phyloP scores from a whole-genome alignment of 352 stramenopile species.

The Globisporangium spiculum region DNA sequence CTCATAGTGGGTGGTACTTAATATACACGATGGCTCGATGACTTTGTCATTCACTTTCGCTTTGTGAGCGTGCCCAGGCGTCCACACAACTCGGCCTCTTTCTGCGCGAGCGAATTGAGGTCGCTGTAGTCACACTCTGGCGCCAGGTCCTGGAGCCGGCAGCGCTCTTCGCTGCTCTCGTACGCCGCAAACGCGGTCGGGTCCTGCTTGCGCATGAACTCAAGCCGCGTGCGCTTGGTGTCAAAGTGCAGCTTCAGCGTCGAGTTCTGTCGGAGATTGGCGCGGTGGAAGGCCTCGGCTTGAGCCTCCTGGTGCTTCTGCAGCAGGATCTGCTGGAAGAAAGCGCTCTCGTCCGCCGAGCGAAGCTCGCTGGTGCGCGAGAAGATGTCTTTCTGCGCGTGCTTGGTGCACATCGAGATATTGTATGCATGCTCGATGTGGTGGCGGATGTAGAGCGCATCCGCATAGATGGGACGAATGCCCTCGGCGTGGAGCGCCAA shows the following conservation, averaged over 20 bases:
- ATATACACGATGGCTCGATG: not conserved
- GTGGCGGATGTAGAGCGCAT: slow-evolving; percentile 65
- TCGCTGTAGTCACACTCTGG: slow-evolving; percentile 47
- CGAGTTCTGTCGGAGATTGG: slow-evolving; percentile 59
- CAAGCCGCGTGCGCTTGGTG: slow-evolving; percentile 64
- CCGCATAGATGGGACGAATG: slow-evolving; percentile 68
- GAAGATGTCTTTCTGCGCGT: slow-evolving; percentile 55
- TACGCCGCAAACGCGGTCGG: slow-evolving; percentile 47
- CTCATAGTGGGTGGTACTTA: too few species aligned
- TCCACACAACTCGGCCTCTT: slow-evolving; percentile 56
- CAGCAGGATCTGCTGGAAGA: slow-evolving; percentile 49
- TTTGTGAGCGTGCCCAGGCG: slow-evolving; percentile 48
- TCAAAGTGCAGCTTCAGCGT: slow-evolving; percentile 75
- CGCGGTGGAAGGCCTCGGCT: slow-evolving; percentile 50
- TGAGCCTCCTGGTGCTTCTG: slow-evolving; percentile 75
- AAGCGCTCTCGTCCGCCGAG: slow-evolving; percentile 29
- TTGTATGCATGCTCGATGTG: slow-evolving; percentile 78
- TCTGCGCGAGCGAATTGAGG: slow-evolving; percentile 42
- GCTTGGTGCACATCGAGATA: slow-evolving; percentile 57
- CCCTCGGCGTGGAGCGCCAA: slow-evolving; percentile 57
- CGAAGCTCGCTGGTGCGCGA: slow-evolving; percentile 19
- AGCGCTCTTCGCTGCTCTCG: slow-evolving; percentile 36
- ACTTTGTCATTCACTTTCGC: slow-evolving; percentile 5
- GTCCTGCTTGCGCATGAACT: slow-evolving; percentile 67
- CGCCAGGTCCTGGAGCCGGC: slow-evolving; percentile 44